Conservation (phyloP, 306 rosid species). For the Prunus dulcis region DNA sequence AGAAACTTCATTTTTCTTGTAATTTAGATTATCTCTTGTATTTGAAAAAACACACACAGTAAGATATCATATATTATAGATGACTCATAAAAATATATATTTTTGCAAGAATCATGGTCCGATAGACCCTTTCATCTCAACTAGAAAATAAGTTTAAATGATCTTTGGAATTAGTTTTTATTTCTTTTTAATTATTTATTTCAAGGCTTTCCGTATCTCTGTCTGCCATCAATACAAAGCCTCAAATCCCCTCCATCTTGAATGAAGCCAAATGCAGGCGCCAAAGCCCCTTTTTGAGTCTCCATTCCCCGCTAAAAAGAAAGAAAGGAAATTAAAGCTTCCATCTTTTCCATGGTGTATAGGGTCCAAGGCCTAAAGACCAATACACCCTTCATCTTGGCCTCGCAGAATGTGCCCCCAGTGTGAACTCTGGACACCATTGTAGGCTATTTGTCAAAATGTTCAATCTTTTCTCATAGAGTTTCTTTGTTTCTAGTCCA, state of each 20-base stretch:
- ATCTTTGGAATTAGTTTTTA: not conserved
- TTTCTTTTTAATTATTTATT: constrained; percentile 9
- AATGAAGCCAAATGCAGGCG: constrained; percentile 29
- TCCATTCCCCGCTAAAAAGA: constrained; percentile 43
- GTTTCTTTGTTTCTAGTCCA: too few relatives aligned
- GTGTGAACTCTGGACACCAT: constrained; percentile 34
- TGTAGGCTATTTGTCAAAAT: not conserved
- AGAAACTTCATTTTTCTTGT: too few relatives aligned
- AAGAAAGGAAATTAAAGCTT: constrained; percentile 25
- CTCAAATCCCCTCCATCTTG: constrained; percentile 13
- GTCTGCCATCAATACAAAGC: constrained; percentile 58
- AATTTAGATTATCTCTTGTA: too few relatives aligned
- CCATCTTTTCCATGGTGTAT: constrained; percentile 23
- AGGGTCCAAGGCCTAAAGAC: constrained; percentile 10
- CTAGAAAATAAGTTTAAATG: not conserved
- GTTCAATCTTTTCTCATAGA: too few relatives aligned
- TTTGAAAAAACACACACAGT: too few relatives aligned
- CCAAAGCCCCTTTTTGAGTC: constrained; percentile 28
- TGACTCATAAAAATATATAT: too few relatives aligned
- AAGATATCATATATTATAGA: too few relatives aligned
- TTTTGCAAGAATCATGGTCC: not conserved
- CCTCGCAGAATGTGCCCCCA: constrained; percentile 54
- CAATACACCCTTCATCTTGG: constrained; percentile 37
- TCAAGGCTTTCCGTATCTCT: constrained; percentile 42
- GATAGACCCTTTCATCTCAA: not conserved